Evolutionary conservation across 2,329 filamentous ascomycete species (phyloP).

Genomic region (Ophiostoma australiae): DNA sequence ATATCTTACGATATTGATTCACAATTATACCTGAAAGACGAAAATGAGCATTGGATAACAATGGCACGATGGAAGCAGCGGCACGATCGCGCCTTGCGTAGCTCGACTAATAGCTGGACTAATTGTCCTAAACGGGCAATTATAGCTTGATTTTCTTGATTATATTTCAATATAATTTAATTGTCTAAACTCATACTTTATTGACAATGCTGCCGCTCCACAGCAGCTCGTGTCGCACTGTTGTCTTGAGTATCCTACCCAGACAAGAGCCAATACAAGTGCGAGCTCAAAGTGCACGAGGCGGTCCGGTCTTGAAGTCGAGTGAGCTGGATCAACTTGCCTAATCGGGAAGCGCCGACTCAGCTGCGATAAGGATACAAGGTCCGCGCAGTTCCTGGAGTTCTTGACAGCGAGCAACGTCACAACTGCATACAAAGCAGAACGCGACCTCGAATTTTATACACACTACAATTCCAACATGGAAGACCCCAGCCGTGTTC

Average conservation of each 20-base stretch:
- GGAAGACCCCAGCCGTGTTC: neutral
- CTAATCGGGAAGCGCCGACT: constrained; percentile 6
- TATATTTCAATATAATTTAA: neutral
- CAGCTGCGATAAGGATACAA: neutral
- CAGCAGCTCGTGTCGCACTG: neutral
- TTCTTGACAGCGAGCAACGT: neutral
- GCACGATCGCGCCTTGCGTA: neutral
- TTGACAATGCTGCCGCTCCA: neutral
- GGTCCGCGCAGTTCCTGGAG: too few relatives aligned
- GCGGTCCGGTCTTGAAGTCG: neutral
- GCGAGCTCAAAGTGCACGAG: too few relatives aligned
- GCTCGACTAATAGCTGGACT: neutral
- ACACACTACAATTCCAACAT: neutral
- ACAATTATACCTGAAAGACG: neutral
- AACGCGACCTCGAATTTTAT: neutral
- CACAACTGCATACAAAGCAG: too few relatives aligned
- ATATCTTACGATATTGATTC: neutral
- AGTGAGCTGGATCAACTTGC: constrained; percentile 3
- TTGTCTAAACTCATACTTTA: neutral
- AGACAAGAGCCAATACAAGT: neutral
- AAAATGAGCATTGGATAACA: neutral
- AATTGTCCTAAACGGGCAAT: constrained; percentile 1
- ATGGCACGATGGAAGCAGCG: neutral
- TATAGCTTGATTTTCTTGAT: neutral
- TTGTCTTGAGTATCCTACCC: neutral